Conservation (phyloP, 768 basidiomycete genomes). For the Psilocybe tampanensis region DNA sequence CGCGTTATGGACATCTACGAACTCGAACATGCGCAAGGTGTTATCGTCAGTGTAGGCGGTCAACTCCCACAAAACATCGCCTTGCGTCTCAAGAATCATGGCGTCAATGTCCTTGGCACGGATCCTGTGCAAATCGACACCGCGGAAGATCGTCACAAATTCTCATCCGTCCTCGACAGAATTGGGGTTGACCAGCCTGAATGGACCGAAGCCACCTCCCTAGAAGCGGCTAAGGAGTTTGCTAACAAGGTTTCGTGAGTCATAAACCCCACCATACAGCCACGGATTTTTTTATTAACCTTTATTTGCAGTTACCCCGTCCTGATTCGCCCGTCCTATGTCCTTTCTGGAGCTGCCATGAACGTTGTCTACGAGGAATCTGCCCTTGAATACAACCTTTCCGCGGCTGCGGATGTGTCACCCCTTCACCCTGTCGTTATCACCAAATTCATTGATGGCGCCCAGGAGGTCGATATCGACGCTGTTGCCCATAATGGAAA, state of each 20-base stretch:
- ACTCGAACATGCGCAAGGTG: constrained; percentile 88
- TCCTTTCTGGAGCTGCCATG: constrained; percentile 98
- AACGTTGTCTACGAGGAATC: constrained; percentile 96
- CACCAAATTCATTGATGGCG: constrained; percentile 97
- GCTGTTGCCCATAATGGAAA: constrained; percentile 93
- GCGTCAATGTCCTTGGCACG: constrained; percentile 94
- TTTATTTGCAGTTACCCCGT: constrained; percentile 79
- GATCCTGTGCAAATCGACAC: constrained; percentile 95
- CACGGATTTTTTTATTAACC: constrained; percentile 1
- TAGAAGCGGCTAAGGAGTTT: constrained; percentile 91
- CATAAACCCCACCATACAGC: background rate
- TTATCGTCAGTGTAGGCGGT: constrained; percentile 97
- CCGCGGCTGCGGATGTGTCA: constrained; percentile 95
- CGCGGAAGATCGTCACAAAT: constrained; percentile 99
- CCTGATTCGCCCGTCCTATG: constrained; percentile 97
- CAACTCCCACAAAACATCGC: constrained; percentile 99
- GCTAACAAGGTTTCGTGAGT: constrained; percentile 80
- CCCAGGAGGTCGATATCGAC: constrained; percentile 98
- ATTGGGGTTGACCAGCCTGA: constrained; percentile 97
- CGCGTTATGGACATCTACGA: constrained; percentile 99
- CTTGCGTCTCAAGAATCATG: constrained; percentile 86
- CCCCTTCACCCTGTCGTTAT: constrained; percentile 98
- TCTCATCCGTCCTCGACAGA: constrained; percentile 93
- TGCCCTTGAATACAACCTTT: constrained; percentile 87
- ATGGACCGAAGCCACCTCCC: constrained; percentile 89